Conservation (phyloP, 148 eudicot genomes). For the Oxyria digyna region DNA sequence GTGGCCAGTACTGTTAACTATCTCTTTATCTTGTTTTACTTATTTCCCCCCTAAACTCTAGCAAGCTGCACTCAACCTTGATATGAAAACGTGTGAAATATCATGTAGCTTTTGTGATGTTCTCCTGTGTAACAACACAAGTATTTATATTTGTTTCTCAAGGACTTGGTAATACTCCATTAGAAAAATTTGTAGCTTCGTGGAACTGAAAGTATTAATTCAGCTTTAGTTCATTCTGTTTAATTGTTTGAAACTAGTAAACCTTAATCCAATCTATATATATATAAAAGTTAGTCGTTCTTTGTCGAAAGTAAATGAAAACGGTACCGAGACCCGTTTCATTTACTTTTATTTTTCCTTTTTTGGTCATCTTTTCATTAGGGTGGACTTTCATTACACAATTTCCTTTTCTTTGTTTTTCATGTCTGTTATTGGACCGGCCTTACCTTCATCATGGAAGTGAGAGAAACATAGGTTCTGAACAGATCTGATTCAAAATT, state of each 20-base stretch:
- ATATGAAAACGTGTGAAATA: not conserved
- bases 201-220: not conserved
- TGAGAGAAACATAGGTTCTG: no score
- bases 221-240: not conserved
- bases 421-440: no score
- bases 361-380: no score
- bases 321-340: no score
- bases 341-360: no score
- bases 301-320: no score
- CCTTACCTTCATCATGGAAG: no score
- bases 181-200: not conserved
- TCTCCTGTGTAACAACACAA: not conserved
- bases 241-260: not conserved
- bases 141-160: not conserved
- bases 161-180: not conserved
- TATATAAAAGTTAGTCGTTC: no score
- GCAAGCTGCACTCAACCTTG: not conserved
- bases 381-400: no score
- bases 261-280: no score
- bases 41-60: not conserved
- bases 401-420: no score
- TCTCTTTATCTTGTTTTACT: not conserved
- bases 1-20: slow-evolving; percentile 45
- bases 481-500: no score
- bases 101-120: not conserved